Conservation (phyloP, 495 filamentous ascomycete genomes). For the Podospora appendiculata region DNA sequence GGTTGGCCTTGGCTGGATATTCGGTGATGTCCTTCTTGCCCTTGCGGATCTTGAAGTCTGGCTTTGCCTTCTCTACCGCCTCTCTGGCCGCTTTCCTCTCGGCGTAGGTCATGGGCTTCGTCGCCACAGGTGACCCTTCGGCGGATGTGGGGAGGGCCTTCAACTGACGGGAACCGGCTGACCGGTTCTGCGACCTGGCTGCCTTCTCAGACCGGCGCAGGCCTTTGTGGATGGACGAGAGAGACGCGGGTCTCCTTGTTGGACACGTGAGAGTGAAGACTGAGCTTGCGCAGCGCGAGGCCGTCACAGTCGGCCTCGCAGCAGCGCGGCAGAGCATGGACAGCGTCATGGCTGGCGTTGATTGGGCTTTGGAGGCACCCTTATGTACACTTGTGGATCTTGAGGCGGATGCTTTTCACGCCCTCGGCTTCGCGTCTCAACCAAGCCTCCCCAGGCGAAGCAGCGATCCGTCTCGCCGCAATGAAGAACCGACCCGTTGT, state of each 20-base stretch:
- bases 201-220: constrained; percentile 18
- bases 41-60: constrained; percentile 30
- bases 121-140: not conserved
- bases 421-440: too few species aligned
- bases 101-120: constrained; percentile 14
- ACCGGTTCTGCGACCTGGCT: not conserved
- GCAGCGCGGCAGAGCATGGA: constrained; percentile 12
- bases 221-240: constrained; percentile 24
- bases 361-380: too few species aligned
- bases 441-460: too few species aligned
- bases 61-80: constrained; percentile 7
- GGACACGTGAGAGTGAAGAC: not conserved
- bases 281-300: not conserved
- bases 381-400: too few species aligned
- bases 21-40: constrained; percentile 40
- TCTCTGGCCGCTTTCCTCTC: constrained; percentile 17
- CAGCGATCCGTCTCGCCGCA: too few species aligned
- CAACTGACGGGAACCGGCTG: not conserved
- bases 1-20: constrained; percentile 18
- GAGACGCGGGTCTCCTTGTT: constrained; percentile 9
- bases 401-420: too few species aligned
- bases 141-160: not conserved
- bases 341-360: constrained; percentile 11
- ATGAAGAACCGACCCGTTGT: too few species aligned
- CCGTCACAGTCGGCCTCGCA: constrained; percentile 3